Conservation (phyloP, 495 filamentous ascomycete species). For the Neurospora intermedia region DNA sequence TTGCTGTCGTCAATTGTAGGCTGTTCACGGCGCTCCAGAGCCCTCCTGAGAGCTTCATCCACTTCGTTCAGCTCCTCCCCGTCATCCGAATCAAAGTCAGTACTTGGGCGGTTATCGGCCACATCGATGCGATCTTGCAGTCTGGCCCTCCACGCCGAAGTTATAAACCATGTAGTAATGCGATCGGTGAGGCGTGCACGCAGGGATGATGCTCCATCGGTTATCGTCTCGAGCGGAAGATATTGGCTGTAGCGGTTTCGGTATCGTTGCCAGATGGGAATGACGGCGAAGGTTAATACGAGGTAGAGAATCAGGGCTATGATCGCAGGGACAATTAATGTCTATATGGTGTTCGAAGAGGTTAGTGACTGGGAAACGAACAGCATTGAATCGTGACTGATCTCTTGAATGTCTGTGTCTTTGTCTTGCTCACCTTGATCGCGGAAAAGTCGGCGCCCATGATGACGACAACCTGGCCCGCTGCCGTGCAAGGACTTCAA, state of each 20-base stretch:
- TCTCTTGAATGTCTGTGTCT: background rate
- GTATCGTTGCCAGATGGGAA: constrained; percentile 68
- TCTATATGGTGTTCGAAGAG: constrained; percentile 36
- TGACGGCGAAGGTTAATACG: constrained; percentile 53
- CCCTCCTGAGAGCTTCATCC: constrained; percentile 57
- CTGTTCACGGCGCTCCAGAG: constrained; percentile 38
- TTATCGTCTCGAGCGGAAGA: constrained; percentile 55
- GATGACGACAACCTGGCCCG: constrained; percentile 5
- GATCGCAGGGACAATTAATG: constrained; percentile 63
- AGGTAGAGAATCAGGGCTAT: constrained; percentile 71
- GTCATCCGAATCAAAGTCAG: constrained; percentile 40
- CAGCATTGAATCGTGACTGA: background rate
- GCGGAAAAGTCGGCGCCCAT: constrained; percentile 32
- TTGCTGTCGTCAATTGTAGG: constrained; percentile 35
- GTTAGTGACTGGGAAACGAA: background rate
- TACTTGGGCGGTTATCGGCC: constrained; percentile 32
- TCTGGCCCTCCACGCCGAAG: constrained; percentile 42
- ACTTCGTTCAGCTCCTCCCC: constrained; percentile 56
- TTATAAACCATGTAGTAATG: constrained; percentile 44
- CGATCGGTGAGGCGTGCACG: constrained; percentile 49
- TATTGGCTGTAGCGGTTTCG: constrained; percentile 64
- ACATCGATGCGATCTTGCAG: constrained; percentile 22
- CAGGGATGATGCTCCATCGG: constrained; percentile 48
- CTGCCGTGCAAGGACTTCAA: background rate
- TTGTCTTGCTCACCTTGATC: constrained; percentile 29